Evolutionary conservation across 2,329 filamentous ascomycete species (phyloP).

Genomic region (Didymella glomerata): DNA sequence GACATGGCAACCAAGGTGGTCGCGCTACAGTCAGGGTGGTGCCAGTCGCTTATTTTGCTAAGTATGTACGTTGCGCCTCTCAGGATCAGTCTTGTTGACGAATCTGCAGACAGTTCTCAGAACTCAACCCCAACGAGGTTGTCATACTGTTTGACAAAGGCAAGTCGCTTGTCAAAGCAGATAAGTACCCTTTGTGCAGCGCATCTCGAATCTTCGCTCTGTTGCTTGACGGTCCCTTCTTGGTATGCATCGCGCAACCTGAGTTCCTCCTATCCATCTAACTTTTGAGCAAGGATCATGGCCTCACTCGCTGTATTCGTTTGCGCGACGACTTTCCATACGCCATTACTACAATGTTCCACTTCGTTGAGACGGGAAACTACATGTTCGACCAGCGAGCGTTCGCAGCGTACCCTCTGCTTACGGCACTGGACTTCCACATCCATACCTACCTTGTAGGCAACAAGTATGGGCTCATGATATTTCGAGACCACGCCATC

Average conservation of each 20-base stretch:
- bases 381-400: conserved; percentile 30
- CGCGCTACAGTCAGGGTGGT: conserved; percentile 23
- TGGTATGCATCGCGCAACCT: conserved; percentile 5
- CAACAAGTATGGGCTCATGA: conserved; percentile 31
- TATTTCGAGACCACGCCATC: conserved; percentile 23
- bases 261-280: not conserved
- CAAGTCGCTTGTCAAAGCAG: conserved; percentile 24
- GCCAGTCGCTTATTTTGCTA: conserved; percentile 10
- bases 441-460: conserved; percentile 37
- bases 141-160: conserved; percentile 31
- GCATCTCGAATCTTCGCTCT: conserved; percentile 29
- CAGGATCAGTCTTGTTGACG: conserved; percentile 3
- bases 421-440: conserved; percentile 37
- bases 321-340: conserved; percentile 35
- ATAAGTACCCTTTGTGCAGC: conserved; percentile 28
- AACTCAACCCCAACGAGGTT: conserved; percentile 25
- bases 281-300: not conserved
- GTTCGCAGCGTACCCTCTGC: conserved; percentile 20
- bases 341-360: conserved; percentile 29
- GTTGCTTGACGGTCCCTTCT: conserved; percentile 23
- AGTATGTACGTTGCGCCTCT: conserved; percentile 15
- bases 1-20: not conserved
- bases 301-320: conserved; percentile 21
- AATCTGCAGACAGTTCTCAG: conserved; percentile 16
- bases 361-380: conserved; percentile 30